Evolutionary conservation across 176 grass and related monocot genomes (phyloP), one percentile per base, ranked within the genome.

Genomic region (Melocanna baccifera): DNA sequence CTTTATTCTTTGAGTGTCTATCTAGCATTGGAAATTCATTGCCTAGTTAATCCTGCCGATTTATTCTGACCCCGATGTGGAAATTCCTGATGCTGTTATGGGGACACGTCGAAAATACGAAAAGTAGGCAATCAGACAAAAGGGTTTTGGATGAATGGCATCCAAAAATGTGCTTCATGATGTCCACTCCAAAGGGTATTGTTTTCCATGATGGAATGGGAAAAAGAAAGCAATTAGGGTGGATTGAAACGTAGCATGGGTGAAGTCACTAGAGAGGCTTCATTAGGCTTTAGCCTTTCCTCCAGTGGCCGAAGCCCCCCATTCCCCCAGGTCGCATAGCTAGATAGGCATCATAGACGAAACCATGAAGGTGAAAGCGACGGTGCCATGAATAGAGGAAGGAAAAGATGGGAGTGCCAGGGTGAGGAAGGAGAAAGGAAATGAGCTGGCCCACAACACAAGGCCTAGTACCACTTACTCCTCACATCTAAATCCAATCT

Each of bases 1-100:
- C 13, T 86, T 81, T 81, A 82, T 82, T 72, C 84, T 73, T 86
- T 40, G 55, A 78, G 65, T 59, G 66, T 13, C 37, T 16, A 55
- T 10, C 56, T 20, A 29, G 55, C 55, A 36, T 65, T 86, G 37
- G 55, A 90, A 86, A 77, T 86, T 19, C 64, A 46, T 62, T 16
- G 7, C 7, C 69, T 40, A 85, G 62, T 20, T 55, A 55, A 69
- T 56, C 48, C 23, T 55, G 22, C 43, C 8, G 4, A 66, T 77
- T 67, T 76, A 52, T 84, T 84, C 42, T 9, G 3, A 19, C 45
- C 14, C 36, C 18, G 7, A 82, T 47, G 83, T 77, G 32, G 55
- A 90, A 77, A 86, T 77, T 85, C 72, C 2, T 52, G 2, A 14
- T 61, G 46, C n/a, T 82, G 40, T 72, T 25, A 23, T 4, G 72